phyloP scores from a whole-genome alignment of 1,139 yeast genomes.

The Saccharomycopsis hybrid region DNA sequence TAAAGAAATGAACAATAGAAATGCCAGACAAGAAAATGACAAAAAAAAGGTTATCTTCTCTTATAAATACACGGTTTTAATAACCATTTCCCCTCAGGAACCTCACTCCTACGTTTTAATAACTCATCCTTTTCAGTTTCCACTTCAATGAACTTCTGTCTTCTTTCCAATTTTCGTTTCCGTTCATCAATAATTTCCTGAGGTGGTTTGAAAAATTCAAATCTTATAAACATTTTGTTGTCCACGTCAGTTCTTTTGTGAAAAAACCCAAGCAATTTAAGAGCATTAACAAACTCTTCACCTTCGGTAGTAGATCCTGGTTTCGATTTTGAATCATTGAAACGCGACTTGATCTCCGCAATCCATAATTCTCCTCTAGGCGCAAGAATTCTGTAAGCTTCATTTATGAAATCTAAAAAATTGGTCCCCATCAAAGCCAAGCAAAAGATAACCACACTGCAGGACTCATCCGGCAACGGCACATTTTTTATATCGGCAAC shows the following conservation, averaged over 20 bases:
- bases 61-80: slow-evolving; percentile 94
- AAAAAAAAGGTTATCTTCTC: slow-evolving; percentile 76
- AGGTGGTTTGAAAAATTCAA: slow-evolving; percentile 88
- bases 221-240: slow-evolving; percentile 90
- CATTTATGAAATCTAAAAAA: slow-evolving; percentile 82
- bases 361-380: slow-evolving; percentile 97
- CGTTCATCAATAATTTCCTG: slow-evolving; percentile 62
- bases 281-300: slow-evolving; percentile 68
- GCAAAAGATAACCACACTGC: slow-evolving; percentile 83
- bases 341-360: slow-evolving; percentile 92
- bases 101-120: slow-evolving; percentile 45
- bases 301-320: slow-evolving; percentile 41
- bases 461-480: slow-evolving; percentile 72
- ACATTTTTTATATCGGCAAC: slow-evolving; percentile 93
- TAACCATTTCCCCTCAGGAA: slow-evolving; percentile 81
- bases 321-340: slow-evolving; percentile 30
- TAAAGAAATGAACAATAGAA: no score
- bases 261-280: slow-evolving; percentile 76
- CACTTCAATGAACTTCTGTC: slow-evolving; percentile 65
- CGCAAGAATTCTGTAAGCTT: slow-evolving; percentile 79
- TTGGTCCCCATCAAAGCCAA: slow-evolving; percentile 96
- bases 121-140: slow-evolving; percentile 57
- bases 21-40: no score
- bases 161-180: slow-evolving; percentile 54
- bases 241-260: slow-evolving; percentile 81